Percentiles rank a stretch among this genome's conserved stretches.
Conservation (phyloP, 2,329 filamentous ascomycete species). For the Talaromyces sp. region DNA sequence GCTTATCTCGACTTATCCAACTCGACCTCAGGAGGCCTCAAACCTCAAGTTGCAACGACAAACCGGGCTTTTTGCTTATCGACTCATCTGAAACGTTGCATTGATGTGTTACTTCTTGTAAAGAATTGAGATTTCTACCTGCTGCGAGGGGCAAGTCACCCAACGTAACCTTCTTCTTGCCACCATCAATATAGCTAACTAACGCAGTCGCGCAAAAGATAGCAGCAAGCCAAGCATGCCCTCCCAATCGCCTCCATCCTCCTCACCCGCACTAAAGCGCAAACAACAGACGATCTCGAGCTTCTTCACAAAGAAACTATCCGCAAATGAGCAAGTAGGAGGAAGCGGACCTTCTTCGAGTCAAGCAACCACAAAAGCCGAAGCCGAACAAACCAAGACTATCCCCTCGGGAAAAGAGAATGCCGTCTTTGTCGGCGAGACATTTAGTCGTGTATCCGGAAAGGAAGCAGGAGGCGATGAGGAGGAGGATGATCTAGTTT, state of each 20-base stretch:
- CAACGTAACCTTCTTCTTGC: background rate
- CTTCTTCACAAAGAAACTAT: constrained; percentile 69
- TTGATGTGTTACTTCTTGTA: background rate
- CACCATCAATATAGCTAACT: constrained; percentile 9
- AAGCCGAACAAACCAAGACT: constrained; percentile 14
- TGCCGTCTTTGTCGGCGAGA: constrained; percentile 20
- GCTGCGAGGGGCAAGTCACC: background rate
- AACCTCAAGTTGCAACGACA: background rate
- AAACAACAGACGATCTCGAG: constrained; percentile 75
- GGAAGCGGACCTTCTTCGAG: constrained; percentile 14
- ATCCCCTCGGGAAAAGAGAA: constrained; percentile 17
- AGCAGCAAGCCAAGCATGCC: constrained; percentile 29
- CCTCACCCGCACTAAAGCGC: constrained; percentile 37
- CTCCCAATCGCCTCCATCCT: constrained; percentile 33
- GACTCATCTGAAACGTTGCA: background rate
- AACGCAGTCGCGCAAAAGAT: background rate
- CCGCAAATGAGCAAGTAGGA: constrained; percentile 24
- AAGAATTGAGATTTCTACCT: background rate
- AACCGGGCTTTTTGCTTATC: background rate
- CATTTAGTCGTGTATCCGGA: constrained; percentile 19
- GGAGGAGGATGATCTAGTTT: constrained; percentile 40
- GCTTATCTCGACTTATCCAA: background rate
- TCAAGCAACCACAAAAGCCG: constrained; percentile 15
- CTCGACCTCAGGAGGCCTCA: background rate
- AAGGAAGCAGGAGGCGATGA: constrained; percentile 44